These are phyloP conservation scores for Monilinia fructigena DNA, from an alignment of 2,329 filamentous ascomycete species.

Conservation along the genomic window DNA sequence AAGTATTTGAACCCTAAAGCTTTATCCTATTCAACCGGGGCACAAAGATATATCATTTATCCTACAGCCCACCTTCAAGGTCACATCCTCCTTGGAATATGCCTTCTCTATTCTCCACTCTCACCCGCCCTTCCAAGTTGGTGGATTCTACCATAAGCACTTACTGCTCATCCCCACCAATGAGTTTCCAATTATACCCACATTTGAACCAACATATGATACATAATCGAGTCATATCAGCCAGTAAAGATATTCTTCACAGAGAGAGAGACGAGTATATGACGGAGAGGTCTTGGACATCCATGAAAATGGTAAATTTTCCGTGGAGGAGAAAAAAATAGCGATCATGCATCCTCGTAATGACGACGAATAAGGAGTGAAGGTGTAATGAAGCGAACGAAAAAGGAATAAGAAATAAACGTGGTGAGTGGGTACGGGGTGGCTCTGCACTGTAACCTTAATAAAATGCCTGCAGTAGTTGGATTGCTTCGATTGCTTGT, in stretches of 20 bases:
- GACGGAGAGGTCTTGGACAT: background rate
- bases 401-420: constrained; percentile 19
- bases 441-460: constrained; percentile 16
- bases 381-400: background rate
- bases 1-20: background rate
- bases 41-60: constrained; percentile 8
- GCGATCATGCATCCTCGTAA: constrained; percentile 16
- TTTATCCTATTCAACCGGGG: constrained; percentile 10
- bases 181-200: background rate
- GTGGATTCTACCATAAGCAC: constrained; percentile 20
- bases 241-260: constrained; percentile 6
- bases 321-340: background rate
- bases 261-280: background rate
- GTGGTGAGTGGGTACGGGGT: constrained; percentile 6
- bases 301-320: background rate
- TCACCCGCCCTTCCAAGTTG: constrained; percentile 13
- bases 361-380: constrained; percentile 8
- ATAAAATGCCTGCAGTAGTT: constrained; percentile 7
- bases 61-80: constrained; percentile 10
- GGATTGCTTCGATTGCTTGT: constrained; percentile 4
- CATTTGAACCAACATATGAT: background rate
- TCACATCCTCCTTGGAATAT: background rate
- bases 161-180: constrained; percentile 14
- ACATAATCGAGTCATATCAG: background rate
- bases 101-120: constrained; percentile 11